These are phyloP conservation scores for Candida manassasensis DNA, from an alignment of 805 yeast species.

Conservation along the genomic window DNA sequence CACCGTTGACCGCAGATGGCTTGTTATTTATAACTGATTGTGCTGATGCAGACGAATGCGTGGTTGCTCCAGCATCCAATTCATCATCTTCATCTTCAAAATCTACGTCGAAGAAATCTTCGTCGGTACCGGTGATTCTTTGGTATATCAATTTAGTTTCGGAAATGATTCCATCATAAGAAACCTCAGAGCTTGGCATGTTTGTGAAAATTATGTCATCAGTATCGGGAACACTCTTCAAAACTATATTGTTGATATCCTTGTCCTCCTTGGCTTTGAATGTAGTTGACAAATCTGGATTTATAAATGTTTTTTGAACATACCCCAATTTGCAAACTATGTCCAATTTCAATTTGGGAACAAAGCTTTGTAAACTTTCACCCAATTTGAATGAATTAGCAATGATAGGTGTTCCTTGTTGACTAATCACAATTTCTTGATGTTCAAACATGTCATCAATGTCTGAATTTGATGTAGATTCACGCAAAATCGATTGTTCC, in stretches of 20 bases:
- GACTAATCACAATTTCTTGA: conserved; percentile 33
- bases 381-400: conserved; percentile 83
- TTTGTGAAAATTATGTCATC: conserved; percentile 44
- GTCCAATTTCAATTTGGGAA: conserved; percentile 65
- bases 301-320: conserved; percentile 33
- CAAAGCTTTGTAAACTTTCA: conserved; percentile 76
- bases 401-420: conserved; percentile 54
- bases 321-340: conserved; percentile 39
- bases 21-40: conserved; percentile 3
- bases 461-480: conserved; percentile 51
- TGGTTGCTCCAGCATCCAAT: conserved; percentile 9
- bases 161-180: conserved; percentile 86
- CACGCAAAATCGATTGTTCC: conserved; percentile 78
- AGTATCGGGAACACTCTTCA: conserved; percentile 29
- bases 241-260: conserved; percentile 18
- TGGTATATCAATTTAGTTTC: conserved; percentile 74
- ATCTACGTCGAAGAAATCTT: conserved; percentile 93
- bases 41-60: not conserved
- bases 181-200: conserved; percentile 79
- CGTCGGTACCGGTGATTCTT: conserved; percentile 84
- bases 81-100: conserved; percentile 89
- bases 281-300: conserved; percentile 36
- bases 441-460: conserved; percentile 44
- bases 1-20: conserved; percentile 11
- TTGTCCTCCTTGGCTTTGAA: conserved; percentile 22